Evolutionary conservation across 1,284 basidiomycete genomes (phyloP), one percentile per base, ranked within the genome.

Genomic region (Marasmius tenuissimus): DNA sequence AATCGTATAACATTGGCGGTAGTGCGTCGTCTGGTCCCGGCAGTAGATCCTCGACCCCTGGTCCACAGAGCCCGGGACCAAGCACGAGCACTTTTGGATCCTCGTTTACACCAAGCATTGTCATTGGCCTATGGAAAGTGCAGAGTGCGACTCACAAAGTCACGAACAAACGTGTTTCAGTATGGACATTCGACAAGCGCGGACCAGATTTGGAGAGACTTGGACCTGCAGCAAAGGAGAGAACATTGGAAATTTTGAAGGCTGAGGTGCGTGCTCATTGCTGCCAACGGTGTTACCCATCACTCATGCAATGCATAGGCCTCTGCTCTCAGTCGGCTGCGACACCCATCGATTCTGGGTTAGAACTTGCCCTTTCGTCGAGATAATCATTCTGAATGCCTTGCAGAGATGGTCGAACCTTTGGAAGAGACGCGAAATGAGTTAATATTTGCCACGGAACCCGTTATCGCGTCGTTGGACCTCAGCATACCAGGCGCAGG

Each of bases 341-440:
- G 97, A 27, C 97, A 99, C 77, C 97, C 97, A 2, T 97, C 93
- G 66, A 89, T 99, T 60, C 81, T 99, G 61, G 92, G 91, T 91
- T 68, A 68, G 81, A 37, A n/a, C 39, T 51, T 39, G 18, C 3
- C 42, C 22, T 14, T 49, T 37, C 27, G 33, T 42, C n/a, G n/a
- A 27, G 22, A 38, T 33, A 35, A 48, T 4, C 40, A 18, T 50
- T 18, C 60, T 55, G 38, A 27, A n/a, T 48, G 22, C 34, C 51
- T 47, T 40, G 14, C 66, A 86, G 97, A 99, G 77, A 94, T 98
- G 86, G 96, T 97, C 33, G 97, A 99, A 76, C 96, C 97, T n/a
- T 78, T 98, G 50, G 96, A 98, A 75, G 97, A 99, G 73, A 92
- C 95, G 0, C 82, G 96, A 62, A 88, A 81, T 53, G 93, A 96